Conservation (phyloP, 2,329 filamentous ascomycete species). For the Xylariaceae sp. region DNA sequence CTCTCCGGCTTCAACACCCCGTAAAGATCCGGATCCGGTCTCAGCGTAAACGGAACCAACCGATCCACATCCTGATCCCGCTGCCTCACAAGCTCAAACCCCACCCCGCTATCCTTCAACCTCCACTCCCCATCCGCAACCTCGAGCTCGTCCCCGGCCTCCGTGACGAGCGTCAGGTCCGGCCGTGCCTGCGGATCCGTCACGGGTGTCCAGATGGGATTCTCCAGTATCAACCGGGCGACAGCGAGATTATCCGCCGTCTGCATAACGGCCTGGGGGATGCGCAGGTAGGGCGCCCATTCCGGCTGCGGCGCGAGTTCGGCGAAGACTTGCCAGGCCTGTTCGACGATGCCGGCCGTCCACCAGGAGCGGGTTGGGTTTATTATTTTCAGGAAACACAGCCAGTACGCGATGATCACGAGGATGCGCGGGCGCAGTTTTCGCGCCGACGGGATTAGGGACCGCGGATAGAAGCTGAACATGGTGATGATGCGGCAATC, state of each 20-base stretch:
- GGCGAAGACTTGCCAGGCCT: constrained; percentile 40
- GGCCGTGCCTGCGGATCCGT: constrained; percentile 24
- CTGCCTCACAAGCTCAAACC: neutral
- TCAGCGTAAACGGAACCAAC: neutral
- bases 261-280: constrained; percentile 38
- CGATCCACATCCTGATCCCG: neutral
- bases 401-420: constrained; percentile 49
- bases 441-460: constrained; percentile 42
- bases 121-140: constrained; percentile 21
- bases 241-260: constrained; percentile 34
- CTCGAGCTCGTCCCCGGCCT: constrained; percentile 19
- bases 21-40: too few relatives aligned
- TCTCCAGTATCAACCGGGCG: constrained; percentile 40
- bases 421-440: constrained; percentile 42
- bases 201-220: constrained; percentile 39
- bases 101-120: constrained; percentile 9
- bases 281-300: constrained; percentile 39
- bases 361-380: constrained; percentile 42
- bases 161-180: constrained; percentile 21
- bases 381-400: constrained; percentile 44
- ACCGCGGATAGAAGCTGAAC: constrained; percentile 45
- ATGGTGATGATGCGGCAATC: constrained; percentile 48
- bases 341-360: constrained; percentile 42
- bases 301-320: constrained; percentile 10
- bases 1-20: too few relatives aligned